Conservation (phyloP, 2,329 filamentous ascomycete species). For the Epichloe coenophiala region DNA sequence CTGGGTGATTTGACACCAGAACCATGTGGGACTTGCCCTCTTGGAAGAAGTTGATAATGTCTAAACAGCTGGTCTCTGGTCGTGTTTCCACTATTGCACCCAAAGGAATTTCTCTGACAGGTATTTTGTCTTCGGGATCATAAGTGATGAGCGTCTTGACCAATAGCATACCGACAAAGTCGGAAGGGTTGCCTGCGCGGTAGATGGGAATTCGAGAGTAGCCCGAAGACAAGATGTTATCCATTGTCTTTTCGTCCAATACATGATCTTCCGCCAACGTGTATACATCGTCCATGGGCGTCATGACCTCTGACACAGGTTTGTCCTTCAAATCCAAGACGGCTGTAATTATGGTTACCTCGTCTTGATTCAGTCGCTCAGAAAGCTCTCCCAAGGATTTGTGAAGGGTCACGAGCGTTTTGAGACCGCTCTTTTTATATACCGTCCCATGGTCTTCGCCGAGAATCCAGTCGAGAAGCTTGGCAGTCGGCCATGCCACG, state of each 20-base stretch:
- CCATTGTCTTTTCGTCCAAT: slow-evolving; percentile 87
- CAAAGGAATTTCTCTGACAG: slow-evolving; percentile 79
- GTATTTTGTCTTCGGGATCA: slow-evolving; percentile 81
- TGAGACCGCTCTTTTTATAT: slow-evolving; percentile 96
- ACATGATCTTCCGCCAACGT: slow-evolving; percentile 92
- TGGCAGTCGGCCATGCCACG: slow-evolving; percentile 87
- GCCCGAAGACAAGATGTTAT: slow-evolving; percentile 79
- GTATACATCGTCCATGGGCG: slow-evolving; percentile 94
- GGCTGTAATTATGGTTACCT: slow-evolving; percentile 96
- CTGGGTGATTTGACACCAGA: slow-evolving; percentile 76
- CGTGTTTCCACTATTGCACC: slow-evolving; percentile 91
- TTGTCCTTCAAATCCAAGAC: slow-evolving; percentile 95
- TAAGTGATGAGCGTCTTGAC: slow-evolving; percentile 99
- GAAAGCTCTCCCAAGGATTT: slow-evolving; percentile 77
- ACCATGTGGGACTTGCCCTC: slow-evolving; percentile 99
- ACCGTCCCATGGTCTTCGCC: slow-evolving; percentile 92
- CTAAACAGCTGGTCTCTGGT: slow-evolving; percentile 88
- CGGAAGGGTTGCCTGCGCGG: slow-evolving; percentile 64
- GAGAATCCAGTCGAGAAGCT: slow-evolving; percentile 83
- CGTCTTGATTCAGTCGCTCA: slow-evolving; percentile 88
- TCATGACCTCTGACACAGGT: slow-evolving; percentile 91
- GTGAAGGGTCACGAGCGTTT: slow-evolving; percentile 90
- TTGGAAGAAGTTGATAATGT: slow-evolving; percentile 99
- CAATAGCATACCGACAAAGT: slow-evolving; percentile 94
- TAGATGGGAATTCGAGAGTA: slow-evolving; percentile 96